Conservation (phyloP, 73 alveolate genomes). For the Paramecium biaurelia region DNA sequence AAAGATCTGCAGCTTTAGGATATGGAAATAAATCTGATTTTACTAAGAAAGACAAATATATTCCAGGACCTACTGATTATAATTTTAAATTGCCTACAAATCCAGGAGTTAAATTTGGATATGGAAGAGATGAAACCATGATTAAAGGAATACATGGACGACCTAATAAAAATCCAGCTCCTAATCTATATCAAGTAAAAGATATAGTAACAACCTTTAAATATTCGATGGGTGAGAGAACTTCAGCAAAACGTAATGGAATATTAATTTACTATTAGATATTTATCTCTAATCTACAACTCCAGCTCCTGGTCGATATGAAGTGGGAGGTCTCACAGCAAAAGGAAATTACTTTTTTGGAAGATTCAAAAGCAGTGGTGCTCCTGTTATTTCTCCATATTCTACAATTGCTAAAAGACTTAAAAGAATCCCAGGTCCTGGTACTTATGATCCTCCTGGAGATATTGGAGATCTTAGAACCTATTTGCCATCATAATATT, state of each 20-base stretch:
- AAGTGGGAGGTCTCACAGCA: neutral
- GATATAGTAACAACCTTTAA: neutral
- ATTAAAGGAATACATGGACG: neutral
- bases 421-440: conserved; percentile 40
- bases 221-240: conserved; percentile 20
- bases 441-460: conserved; percentile 47
- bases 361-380: conserved; percentile 29
- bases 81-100: no score
- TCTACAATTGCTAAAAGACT: neutral
- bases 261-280: neutral
- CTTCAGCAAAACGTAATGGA: neutral
- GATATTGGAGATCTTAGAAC: neutral
- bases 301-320: conserved; percentile 42
- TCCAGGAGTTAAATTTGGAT: conserved; percentile 22
- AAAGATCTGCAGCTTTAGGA: neutral
- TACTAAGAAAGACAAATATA: conserved; percentile 25
- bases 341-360: neutral
- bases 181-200: neutral
- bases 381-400: neutral
- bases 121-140: conserved; percentile 5
- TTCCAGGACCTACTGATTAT: conserved; percentile 34
- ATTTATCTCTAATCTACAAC: neutral
- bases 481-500: neutral
- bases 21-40: conserved; percentile 4
- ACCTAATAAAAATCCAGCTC: conserved; percentile 1